These are phyloP conservation scores for Escallonia rubra DNA, from an alignment of 129 eudicot genomes.

Conservation along the genomic window DNA sequence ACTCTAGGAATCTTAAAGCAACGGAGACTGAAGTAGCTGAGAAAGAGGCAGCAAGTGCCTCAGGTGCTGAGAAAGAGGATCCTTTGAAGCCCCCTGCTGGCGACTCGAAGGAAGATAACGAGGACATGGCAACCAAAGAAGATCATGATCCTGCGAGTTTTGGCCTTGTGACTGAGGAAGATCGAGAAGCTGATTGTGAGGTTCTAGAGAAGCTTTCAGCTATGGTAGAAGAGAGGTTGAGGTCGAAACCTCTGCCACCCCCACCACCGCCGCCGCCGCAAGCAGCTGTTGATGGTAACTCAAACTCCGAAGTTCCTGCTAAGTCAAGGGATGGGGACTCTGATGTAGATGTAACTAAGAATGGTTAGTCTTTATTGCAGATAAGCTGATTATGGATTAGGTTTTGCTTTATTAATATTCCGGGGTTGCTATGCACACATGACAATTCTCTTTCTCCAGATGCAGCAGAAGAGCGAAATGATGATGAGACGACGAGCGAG, in stretches of 20 bases:
- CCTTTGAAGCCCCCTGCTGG: slow-evolving; percentile 31
- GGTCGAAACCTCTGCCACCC: slow-evolving; percentile 83
- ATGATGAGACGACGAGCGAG: slow-evolving; percentile 66
- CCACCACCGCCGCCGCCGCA: slow-evolving; percentile 73
- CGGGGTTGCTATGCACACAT: no score
- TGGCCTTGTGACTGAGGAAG: slow-evolving; percentile 89
- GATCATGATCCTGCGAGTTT: slow-evolving; percentile 41
- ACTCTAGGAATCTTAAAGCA: slow-evolving; percentile 31
- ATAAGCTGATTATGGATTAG: background rate
- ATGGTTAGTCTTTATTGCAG: slow-evolving; percentile 32
- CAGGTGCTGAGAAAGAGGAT: slow-evolving; percentile 35
- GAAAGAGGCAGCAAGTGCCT: slow-evolving; percentile 39
- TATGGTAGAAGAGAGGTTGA: slow-evolving; percentile 89
- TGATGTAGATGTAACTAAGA: slow-evolving; percentile 46
- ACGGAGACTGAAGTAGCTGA: slow-evolving; percentile 39
- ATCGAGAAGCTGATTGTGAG: slow-evolving; percentile 72
- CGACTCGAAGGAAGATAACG: slow-evolving; percentile 36
- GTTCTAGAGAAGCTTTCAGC: slow-evolving; percentile 64
- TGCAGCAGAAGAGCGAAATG: slow-evolving; percentile 65
- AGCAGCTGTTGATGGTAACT: slow-evolving; percentile 35
- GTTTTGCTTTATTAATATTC: no score
- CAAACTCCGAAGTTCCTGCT: slow-evolving; percentile 51
- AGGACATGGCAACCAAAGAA: slow-evolving; percentile 45
- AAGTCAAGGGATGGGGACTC: slow-evolving; percentile 67
- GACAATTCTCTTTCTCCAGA: slow-evolving; percentile 12